Evolutionary conservation across 2,329 filamentous ascomycete genomes (phyloP).

Genomic region (Aphanocladium album): DNA sequence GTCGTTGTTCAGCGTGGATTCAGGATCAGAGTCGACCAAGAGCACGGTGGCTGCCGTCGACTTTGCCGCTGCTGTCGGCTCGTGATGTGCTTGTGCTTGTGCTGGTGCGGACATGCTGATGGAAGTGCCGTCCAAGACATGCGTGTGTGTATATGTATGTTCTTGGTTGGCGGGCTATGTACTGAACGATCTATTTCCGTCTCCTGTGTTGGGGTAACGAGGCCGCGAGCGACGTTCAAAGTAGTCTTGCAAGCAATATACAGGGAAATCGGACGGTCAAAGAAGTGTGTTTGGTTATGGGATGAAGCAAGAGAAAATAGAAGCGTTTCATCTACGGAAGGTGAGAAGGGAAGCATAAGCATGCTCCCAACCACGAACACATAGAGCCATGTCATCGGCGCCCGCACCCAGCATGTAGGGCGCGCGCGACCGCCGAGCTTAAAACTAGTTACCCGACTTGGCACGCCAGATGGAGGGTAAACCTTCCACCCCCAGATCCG

Average conservation of each 20-base stretch:
- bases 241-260: not conserved
- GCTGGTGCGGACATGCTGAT: not conserved
- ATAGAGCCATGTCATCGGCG: not conserved
- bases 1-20: not conserved
- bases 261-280: not conserved
- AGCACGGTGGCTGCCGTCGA: not conserved
- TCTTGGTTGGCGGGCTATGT: not conserved
- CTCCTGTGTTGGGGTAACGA: not conserved
- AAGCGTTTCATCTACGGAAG: not conserved
- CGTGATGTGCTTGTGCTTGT: slow-evolving; percentile 1
- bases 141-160: not conserved
- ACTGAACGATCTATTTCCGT: not conserved
- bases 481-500: not conserved
- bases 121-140: not conserved
- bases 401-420: not conserved
- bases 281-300: not conserved
- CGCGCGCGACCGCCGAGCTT: not conserved
- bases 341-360: not conserved
- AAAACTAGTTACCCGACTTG: not conserved
- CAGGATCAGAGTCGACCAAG: not conserved
- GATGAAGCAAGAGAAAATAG: not conserved
- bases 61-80: not conserved
- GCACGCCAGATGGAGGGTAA: not conserved
- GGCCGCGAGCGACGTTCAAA: not conserved
- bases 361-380: not conserved